These are phyloP conservation scores for Panaeolus papilionaceus DNA, from an alignment of 768 basidiomycete species.

Conservation along the genomic window DNA sequence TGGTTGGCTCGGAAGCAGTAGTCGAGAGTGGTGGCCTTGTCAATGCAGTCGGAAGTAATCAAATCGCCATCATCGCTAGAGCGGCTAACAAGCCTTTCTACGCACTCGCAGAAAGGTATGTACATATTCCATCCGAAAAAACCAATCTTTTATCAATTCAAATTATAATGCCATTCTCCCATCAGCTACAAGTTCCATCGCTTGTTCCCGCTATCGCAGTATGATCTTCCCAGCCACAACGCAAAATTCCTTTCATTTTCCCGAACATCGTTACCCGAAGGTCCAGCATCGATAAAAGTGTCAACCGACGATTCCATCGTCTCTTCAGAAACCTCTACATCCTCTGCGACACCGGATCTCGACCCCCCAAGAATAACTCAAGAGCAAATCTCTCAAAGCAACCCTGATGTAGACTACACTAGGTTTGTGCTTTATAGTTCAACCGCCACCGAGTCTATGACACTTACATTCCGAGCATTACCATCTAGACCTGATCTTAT, in stretches of 20 bases:
- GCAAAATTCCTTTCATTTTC: conserved; percentile 77
- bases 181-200: conserved; percentile 96
- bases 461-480: conserved; percentile 25
- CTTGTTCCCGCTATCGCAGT: conserved; percentile 91
- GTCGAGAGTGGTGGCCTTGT: conserved; percentile 95
- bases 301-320: conserved; percentile 23
- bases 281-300: conserved; percentile 30
- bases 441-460: conserved; percentile 20
- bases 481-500: conserved; percentile 84
- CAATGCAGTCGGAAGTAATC: conserved; percentile 94
- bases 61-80: conserved; percentile 96
- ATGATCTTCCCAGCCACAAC: conserved; percentile 86
- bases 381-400: conserved; percentile 82
- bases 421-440: conserved; percentile 52
- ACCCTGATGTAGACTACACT: conserved; percentile 94
- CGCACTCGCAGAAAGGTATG: conserved; percentile 88
- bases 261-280: conserved; percentile 38
- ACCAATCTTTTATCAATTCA: conserved; percentile 29
- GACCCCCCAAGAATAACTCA: conserved; percentile 65
- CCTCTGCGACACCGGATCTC: conserved; percentile 31
- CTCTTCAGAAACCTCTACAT: conserved; percentile 23
- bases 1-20: conserved; percentile 97
- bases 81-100: conserved; percentile 96
- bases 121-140: conserved; percentile 25
- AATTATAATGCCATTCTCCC: conserved; percentile 26